A percentile compares a stretch with the other conserved stretches of the same genome.
Evolutionary conservation across 2,329 filamentous ascomycete genomes (phyloP).

Genomic region (Chaetothyriales sp.): DNA sequence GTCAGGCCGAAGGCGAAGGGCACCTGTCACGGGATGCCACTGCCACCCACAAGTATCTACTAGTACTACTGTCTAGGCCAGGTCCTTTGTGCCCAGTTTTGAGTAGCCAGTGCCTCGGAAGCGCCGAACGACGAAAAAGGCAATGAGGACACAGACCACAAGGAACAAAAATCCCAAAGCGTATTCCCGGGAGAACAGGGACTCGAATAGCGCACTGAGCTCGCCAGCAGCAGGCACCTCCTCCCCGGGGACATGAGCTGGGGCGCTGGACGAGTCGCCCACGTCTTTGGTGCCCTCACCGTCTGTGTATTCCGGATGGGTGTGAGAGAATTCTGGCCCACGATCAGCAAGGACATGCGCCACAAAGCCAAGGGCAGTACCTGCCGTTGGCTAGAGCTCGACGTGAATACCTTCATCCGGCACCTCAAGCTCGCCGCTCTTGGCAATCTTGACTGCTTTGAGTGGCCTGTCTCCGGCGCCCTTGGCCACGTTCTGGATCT

Average conservation of each 20-base stretch:
- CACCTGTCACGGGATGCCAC: not conserved
- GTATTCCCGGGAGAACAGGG: constrained; percentile 9
- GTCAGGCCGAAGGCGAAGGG: not conserved
- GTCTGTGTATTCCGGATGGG: constrained; percentile 13
- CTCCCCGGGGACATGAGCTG: constrained; percentile 4
- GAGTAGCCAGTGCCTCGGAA: constrained; percentile 1
- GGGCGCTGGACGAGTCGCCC: not conserved
- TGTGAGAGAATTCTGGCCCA: constrained; percentile 7
- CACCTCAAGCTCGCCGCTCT: constrained; percentile 51
- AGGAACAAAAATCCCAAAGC: constrained; percentile 11
- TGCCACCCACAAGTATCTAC: not conserved
- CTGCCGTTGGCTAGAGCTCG: constrained; percentile 40
- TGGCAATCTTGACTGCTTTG: constrained; percentile 48
- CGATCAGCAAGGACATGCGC: not conserved
- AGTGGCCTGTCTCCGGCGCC: constrained; percentile 42
- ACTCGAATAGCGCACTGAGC: constrained; percentile 3
- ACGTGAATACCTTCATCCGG: constrained; percentile 53
- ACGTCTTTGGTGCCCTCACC: constrained; percentile 5
- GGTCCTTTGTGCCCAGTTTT: constrained; percentile 15
- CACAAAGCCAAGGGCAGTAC: not conserved
- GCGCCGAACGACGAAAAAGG: constrained; percentile 10
- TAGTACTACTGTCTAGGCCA: constrained; percentile 3
- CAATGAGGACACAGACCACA: constrained; percentile 9
- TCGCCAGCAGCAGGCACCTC: constrained; percentile 7
- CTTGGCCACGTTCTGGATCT: constrained; percentile 51